These are phyloP conservation scores for Ustilago lituana DNA, from an alignment of 1,284 basidiomycete genomes.

Conservation along the genomic window DNA sequence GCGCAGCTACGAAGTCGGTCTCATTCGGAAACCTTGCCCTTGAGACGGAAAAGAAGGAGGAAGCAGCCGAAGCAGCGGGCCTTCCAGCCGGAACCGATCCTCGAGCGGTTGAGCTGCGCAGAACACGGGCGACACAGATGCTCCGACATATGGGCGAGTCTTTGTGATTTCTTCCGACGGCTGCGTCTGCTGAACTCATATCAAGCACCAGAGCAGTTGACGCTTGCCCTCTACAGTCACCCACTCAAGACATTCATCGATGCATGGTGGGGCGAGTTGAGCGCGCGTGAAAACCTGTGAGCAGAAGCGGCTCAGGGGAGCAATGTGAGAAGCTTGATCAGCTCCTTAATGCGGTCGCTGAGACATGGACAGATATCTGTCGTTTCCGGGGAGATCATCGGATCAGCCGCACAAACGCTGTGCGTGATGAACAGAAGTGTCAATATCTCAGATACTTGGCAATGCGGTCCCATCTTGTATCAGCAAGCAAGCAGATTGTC, in stretches of 20 bases:
- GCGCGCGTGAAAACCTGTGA: too few relatives aligned
- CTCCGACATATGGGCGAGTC: constrained; percentile 33
- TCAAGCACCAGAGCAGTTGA: too few relatives aligned
- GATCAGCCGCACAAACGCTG: constrained; percentile 20
- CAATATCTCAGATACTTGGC: too few relatives aligned
- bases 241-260: too few relatives aligned
- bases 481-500: too few relatives aligned
- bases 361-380: constrained; percentile 15
- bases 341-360: background rate
- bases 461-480: too few relatives aligned
- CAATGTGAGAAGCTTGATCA: background rate
- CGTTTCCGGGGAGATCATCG: constrained; percentile 4
- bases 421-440: background rate
- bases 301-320: too few relatives aligned
- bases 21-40: constrained; percentile 41
- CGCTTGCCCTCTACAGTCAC: too few relatives aligned
- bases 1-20: constrained; percentile 24
- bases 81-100: constrained; percentile 31
- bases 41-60: constrained; percentile 30
- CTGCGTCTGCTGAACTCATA: background rate
- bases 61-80: constrained; percentile 23
- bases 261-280: too few relatives aligned
- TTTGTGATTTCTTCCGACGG: constrained; percentile 6
- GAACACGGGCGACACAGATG: constrained; percentile 28
- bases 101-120: constrained; percentile 25